phyloP scores from a whole-genome alignment of 2,329 filamentous ascomycete species.

The Colletotrichum liaoningense region DNA sequence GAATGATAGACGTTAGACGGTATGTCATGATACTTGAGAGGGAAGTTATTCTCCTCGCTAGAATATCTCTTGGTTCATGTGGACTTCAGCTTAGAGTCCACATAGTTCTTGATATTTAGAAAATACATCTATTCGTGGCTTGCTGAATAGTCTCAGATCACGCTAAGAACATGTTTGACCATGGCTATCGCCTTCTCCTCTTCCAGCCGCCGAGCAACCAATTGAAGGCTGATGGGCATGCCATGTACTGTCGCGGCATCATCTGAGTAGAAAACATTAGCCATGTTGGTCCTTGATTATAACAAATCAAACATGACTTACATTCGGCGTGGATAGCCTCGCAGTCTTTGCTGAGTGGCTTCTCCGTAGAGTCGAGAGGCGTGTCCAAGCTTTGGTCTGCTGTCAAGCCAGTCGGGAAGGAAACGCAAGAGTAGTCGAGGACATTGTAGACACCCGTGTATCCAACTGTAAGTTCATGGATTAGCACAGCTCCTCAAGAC shows the following conservation, averaged over 20 bases:
- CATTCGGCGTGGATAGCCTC: constrained; percentile 53
- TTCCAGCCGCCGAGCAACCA: constrained; percentile 55
- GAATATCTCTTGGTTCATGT: too few species aligned
- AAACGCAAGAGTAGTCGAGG: constrained; percentile 59
- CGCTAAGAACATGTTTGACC: constrained; percentile 39
- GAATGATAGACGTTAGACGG: not conserved
- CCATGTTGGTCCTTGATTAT: not conserved
- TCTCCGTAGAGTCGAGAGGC: constrained; percentile 40
- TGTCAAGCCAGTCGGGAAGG: constrained; percentile 55
- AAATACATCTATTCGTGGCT: not conserved
- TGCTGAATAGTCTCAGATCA: not conserved
- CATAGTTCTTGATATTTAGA: too few species aligned
- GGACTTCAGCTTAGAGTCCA: too few species aligned
- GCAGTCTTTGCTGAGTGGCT: constrained; percentile 51
- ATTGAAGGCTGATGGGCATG: constrained; percentile 55
- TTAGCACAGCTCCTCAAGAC: not conserved
- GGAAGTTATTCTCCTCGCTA: not conserved
- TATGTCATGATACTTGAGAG: not conserved
- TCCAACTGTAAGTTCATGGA: constrained; percentile 47
- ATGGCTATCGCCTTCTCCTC: constrained; percentile 54
- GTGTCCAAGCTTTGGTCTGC: constrained; percentile 55
- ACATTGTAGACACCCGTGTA: constrained; percentile 64
- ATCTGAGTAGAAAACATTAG: constrained; percentile 42
- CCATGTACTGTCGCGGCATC: constrained; percentile 52
- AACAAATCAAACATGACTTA: constrained; percentile 42